Conservation (phyloP, 2,329 filamentous ascomycete species). For the Parastagonospora nodorum region DNA sequence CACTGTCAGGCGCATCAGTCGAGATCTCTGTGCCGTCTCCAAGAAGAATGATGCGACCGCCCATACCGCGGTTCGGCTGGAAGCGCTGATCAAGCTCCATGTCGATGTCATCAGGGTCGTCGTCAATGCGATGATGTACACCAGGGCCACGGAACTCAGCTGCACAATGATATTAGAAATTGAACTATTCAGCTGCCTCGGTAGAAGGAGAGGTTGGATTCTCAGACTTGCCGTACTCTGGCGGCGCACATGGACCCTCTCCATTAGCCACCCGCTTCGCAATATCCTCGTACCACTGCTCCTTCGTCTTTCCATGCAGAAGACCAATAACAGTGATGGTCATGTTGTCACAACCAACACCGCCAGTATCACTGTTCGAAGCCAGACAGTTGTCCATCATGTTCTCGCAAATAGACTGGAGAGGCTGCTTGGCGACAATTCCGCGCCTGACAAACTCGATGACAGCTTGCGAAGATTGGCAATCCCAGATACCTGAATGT, state of each 20-base stretch:
- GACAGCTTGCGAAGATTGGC: conserved; percentile 96
- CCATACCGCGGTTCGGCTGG: conserved; percentile 66
- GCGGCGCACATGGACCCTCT: conserved; percentile 96
- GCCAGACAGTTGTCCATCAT: conserved; percentile 99
- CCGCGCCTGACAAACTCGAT: conserved; percentile 95
- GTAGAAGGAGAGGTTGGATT: conserved; percentile 43
- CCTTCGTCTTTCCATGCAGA: conserved; percentile 88
- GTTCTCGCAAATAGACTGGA: conserved; percentile 96
- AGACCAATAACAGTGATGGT: conserved; percentile 93
- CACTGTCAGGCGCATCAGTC: conserved; percentile 84
- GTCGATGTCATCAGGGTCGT: conserved; percentile 67
- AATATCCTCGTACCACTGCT: conserved; percentile 98
- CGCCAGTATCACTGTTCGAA: conserved; percentile 96
- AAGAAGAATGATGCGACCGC: conserved; percentile 87
- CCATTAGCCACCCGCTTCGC: conserved; percentile 92
- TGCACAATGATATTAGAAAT: conserved; percentile 45
- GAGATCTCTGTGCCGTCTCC: conserved; percentile 93
- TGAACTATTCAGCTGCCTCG: conserved; percentile 37
- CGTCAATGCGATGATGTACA: conserved; percentile 56
- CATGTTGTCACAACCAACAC: conserved; percentile 99
- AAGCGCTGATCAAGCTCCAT: conserved; percentile 73
- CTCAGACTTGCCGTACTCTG: conserved; percentile 93
- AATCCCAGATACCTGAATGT: conserved; percentile 92
- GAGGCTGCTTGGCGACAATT: conserved; percentile 93
- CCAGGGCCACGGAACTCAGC: conserved; percentile 58